These are phyloP conservation scores for Ceratocystis cubensis DNA, from an alignment of 2,329 filamentous ascomycete genomes.

Conservation along the genomic window DNA sequence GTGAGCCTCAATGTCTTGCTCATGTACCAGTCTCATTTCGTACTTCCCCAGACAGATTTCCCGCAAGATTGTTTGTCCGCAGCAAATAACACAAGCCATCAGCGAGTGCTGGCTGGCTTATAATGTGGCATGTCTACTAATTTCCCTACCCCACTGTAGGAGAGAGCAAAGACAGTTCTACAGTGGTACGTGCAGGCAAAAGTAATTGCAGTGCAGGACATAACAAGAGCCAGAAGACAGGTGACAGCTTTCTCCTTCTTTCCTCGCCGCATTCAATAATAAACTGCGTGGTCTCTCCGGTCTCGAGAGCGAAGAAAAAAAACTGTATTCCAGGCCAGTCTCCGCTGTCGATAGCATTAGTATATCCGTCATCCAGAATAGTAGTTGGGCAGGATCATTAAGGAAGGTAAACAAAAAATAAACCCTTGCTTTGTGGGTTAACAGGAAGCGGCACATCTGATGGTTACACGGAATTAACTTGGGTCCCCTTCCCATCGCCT, in stretches of 20 bases:
- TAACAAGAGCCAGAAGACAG: too few species aligned
- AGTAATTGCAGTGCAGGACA: neutral
- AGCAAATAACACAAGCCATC: too few species aligned
- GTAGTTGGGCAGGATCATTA: neutral
- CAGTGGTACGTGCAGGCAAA: neutral
- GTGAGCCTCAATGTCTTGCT: neutral
- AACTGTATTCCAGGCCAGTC: neutral
- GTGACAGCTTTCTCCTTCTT: too few species aligned
- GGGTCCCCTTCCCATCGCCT: neutral
- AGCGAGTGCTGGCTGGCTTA: too few species aligned
- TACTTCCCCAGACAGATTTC: neutral
- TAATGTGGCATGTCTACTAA: too few species aligned
- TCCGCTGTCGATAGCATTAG: neutral
- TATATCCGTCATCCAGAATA: neutral
- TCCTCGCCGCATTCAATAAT: too few species aligned
- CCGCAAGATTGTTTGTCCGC: neutral
- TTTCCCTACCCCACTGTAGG: too few species aligned
- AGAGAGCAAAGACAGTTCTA: too few species aligned
- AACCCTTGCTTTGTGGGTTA: neutral
- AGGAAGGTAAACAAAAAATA: neutral
- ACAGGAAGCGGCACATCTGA: conserved; percentile 4
- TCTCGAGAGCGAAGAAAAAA: too few species aligned
- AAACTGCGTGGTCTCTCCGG: too few species aligned
- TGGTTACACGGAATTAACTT: neutral
- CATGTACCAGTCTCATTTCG: neutral